Percentiles rank a stretch among this genome's conserved stretches.
Conservation (phyloP, 495 filamentous ascomycete species). For the Penicillium waksmanii region DNA sequence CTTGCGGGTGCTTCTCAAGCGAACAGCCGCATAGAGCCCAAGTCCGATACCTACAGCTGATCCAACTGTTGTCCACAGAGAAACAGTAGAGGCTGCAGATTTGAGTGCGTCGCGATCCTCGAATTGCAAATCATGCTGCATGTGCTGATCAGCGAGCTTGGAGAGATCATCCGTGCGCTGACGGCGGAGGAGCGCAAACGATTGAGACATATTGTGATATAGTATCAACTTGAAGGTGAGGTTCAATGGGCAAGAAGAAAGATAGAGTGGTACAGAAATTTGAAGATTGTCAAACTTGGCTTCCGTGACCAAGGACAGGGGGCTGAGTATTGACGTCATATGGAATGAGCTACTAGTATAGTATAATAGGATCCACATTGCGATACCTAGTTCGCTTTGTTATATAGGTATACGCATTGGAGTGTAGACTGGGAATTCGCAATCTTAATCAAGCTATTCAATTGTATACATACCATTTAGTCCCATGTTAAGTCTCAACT, state of each 20-base stretch:
- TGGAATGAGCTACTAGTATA: neutral
- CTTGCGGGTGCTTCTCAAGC: slow-evolving; percentile 55
- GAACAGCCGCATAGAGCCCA: slow-evolving; percentile 59
- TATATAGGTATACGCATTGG: no score
- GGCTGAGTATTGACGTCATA: slow-evolving; percentile 2
- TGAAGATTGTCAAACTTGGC: neutral
- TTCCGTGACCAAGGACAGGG: neutral
- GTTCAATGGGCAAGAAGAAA: neutral
- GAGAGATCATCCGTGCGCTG: slow-evolving; percentile 56
- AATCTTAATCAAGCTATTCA: no score
- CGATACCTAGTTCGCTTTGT: no score
- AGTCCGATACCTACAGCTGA: slow-evolving; percentile 62
- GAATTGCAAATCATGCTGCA: slow-evolving; percentile 62
- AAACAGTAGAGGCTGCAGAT: slow-evolving; percentile 55
- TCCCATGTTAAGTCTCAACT: neutral
- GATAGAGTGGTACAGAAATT: neutral
- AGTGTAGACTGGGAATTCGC: no score
- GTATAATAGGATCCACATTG: neutral
- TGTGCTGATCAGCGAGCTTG: slow-evolving; percentile 63
- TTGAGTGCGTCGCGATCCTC: slow-evolving; percentile 62
- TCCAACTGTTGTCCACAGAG: slow-evolving; percentile 58
- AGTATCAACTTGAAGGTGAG: neutral
- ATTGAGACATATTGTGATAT: slow-evolving; percentile 33
- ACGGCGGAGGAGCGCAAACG: slow-evolving; percentile 59
- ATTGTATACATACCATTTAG: no score